Base-by-base conservation (phyloP, 2,329 filamentous ascomycete species). In the Immersiporthe knoxdaviesiana region DNA sequence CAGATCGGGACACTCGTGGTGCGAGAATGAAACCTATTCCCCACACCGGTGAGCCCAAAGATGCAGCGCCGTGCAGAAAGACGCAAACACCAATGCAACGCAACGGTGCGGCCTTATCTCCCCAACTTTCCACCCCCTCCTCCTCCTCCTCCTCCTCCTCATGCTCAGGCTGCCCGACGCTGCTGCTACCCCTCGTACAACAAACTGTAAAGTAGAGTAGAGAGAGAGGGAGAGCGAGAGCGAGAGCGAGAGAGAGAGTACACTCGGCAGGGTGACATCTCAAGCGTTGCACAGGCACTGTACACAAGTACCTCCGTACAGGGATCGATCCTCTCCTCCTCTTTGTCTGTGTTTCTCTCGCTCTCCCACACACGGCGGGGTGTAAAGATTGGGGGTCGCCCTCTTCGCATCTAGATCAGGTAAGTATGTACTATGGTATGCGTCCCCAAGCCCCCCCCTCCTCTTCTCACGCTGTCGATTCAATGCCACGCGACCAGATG, bases 21-120 rank as follows among this genome's bases (percentile, higher is more conserved):
- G 63, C 65, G 60, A 50, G 56, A 71, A 68, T 69, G 67, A 69
- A 71, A 71, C 69, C n/a, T 37, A 5, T 39, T 58, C 52, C 44
- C 69, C 69, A 69, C 69, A 71, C 69, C 67, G 69, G 69, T 71
- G 69, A 71, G 63, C 54, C 56, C 47, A 59, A 3, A 65, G 63
- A n/a, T 21, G 50, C 54, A 58, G 24, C 27, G 59, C 21, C 59
- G 27, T 65, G 63, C 50, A 65, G 63, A 16, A 47, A 7, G 59
- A n/a, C 35, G 35, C 59, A 62, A 62, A 10, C 37, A 62, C 37
- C 14, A 27, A 56, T 37, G 63, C 58, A 71, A 69, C 69, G 61
- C 68, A 69, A 65, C 63, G 66, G 56, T 41, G 37, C 44, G 44
- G 52, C 63, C 63, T 68, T 70, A 70, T 70, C 68, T 39, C 59